Evolutionary conservation across 768 basidiomycete genomes (phyloP), one percentile per base, ranked within the genome.

Genomic region (Serpula lacrymans): DNA sequence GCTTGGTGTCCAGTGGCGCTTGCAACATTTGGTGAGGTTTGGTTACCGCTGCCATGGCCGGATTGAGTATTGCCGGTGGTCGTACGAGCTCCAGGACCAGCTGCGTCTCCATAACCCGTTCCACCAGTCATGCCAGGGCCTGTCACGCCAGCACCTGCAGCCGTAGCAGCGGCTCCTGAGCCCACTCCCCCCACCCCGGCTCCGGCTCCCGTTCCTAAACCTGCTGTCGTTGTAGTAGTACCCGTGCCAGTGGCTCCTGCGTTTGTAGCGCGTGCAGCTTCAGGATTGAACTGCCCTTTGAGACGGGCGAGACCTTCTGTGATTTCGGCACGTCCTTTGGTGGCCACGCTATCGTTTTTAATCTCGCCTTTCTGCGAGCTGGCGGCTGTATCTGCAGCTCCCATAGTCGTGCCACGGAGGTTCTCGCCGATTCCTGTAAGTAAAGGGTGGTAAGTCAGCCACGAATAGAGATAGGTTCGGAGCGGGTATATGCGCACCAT

Each of bases 401-500:
- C 65, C 33, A 74, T 49, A 7, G 63, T 43, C 0, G 70, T 63
- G 6, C 75, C 75, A 18, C 72, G 66, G 5, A 75, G 41, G 30
- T 58, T 66, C 26, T 77, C 74, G 6, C 72, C 70, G 1, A 68
- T 21, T 3, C 75, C 75, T 71, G 43, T 39, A 10, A 17, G 11
- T 28, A 31, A 13, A 39, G 32, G 21, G 32, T n/a, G 1, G 28
- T 50, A 13, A 55, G 42, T 22, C 36, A 21, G 23, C 8, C 21
- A 24, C 7, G 34, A 9, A 7, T n/a, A 37, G 12, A 27, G 33
- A 28, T 2, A 13, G 29, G n/a, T n/a, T n/a, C n/a, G n/a, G 42
- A 18, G 26, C 18, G 30, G 3, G 26, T n/a, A 25, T 8, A 5
- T 6, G 0, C 52, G 8, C 43, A 51, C 71, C 69, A 21, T 72